phyloP scores from a whole-genome alignment of 2,329 filamentous ascomycete species.

The Trichophyton schoenleinii region DNA sequence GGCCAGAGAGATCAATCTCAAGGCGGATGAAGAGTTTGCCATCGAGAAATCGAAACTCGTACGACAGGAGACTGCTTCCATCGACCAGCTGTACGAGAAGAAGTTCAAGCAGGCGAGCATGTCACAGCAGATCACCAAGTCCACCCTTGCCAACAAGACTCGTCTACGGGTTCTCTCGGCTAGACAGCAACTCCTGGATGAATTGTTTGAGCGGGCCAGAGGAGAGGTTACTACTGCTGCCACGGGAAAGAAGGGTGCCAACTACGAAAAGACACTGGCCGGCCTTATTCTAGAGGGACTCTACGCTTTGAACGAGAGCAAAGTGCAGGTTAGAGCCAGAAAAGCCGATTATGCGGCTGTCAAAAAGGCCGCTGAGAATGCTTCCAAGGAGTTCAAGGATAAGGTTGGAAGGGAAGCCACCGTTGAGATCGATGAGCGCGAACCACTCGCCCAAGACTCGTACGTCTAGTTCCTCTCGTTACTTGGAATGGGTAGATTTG shows the following conservation, averaged over 20 bases:
- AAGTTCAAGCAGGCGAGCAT: slow-evolving; percentile 98
- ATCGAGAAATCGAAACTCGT: slow-evolving; percentile 99
- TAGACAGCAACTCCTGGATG: slow-evolving; percentile 80
- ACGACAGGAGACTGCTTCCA: slow-evolving; percentile 82
- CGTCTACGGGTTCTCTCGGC: slow-evolving; percentile 76
- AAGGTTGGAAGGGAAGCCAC: slow-evolving; percentile 56
- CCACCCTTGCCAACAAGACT: slow-evolving; percentile 91
- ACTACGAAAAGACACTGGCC: slow-evolving; percentile 67
- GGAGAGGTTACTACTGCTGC: slow-evolving; percentile 55
- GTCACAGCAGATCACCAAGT: slow-evolving; percentile 97
- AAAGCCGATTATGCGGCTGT: slow-evolving; percentile 66
- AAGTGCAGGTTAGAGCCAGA: slow-evolving; percentile 60
- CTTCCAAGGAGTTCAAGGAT: slow-evolving; percentile 72
- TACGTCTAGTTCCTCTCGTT: slow-evolving; percentile 41
- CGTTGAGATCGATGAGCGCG: slow-evolving; percentile 62
- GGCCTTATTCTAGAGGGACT: slow-evolving; percentile 77
- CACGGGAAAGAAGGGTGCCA: slow-evolving; percentile 45
- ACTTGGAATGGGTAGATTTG: not conserved
- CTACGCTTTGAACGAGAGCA: slow-evolving; percentile 73
- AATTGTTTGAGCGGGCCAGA: slow-evolving; percentile 70
- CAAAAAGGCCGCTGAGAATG: slow-evolving; percentile 65
- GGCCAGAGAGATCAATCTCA: slow-evolving; percentile 91
- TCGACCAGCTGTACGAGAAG: slow-evolving; percentile 90
- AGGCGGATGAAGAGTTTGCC: slow-evolving; percentile 96
- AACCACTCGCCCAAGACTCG: slow-evolving; percentile 69